Evolutionary conservation across 305 asterid species (phyloP).

Genomic region (Andrographis paniculata): DNA sequence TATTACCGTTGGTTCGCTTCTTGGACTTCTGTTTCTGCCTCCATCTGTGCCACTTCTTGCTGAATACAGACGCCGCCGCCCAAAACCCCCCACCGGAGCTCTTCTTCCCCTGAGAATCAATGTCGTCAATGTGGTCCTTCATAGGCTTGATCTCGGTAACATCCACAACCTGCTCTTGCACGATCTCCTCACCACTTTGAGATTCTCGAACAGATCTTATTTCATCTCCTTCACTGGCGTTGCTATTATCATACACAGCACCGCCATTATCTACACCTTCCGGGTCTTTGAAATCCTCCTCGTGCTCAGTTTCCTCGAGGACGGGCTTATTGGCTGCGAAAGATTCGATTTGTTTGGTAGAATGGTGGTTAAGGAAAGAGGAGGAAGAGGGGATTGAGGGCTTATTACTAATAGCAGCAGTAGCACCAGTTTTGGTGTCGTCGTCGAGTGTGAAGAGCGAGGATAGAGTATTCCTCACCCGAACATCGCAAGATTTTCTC

Average conservation of each 20-base stretch:
- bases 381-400: slow-evolving; percentile 22
- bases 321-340: slow-evolving; percentile 41
- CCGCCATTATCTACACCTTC: slow-evolving; percentile 17
- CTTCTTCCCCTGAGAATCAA: slow-evolving; percentile 52
- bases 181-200: slow-evolving; percentile 47
- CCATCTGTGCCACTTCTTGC: slow-evolving; percentile 96
- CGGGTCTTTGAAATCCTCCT: slow-evolving; percentile 23
- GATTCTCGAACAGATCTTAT: slow-evolving; percentile 22
- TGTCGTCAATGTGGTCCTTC: slow-evolving; percentile 81
- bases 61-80: slow-evolving; percentile 89
- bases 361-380: slow-evolving; percentile 22
- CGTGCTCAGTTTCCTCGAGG: slow-evolving; percentile 38
- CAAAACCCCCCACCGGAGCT: slow-evolving; percentile 60
- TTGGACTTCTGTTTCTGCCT: slow-evolving; percentile 80
- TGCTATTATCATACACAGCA: slow-evolving; percentile 25
- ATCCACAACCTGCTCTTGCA: slow-evolving; percentile 34
- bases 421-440: slow-evolving; percentile 24
- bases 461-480: slow-evolving; percentile 68
- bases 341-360: slow-evolving; percentile 22
- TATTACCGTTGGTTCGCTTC: slow-evolving; percentile 45
- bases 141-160: slow-evolving; percentile 39
- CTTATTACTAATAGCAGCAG: not conserved
- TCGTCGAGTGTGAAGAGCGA: slow-evolving; percentile 59
- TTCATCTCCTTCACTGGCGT: slow-evolving; percentile 7
- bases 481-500: slow-evolving; percentile 89